These are phyloP conservation scores for Podospora pseudoanserina DNA, from an alignment of 495 filamentous ascomycete species.

Conservation along the genomic window DNA sequence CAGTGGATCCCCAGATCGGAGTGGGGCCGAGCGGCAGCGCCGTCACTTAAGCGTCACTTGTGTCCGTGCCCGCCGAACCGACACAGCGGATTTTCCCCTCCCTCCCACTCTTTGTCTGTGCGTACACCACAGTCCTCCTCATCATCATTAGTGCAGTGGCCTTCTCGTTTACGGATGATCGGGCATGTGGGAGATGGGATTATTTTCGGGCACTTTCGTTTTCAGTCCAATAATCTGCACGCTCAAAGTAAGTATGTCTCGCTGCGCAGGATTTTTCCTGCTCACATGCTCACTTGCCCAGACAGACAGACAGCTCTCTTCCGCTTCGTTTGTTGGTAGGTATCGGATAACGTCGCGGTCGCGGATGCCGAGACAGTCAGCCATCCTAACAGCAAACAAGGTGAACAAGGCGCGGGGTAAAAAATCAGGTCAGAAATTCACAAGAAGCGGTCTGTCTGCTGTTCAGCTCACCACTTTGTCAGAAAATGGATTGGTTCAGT, in stretches of 20 bases:
- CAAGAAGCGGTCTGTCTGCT: not conserved
- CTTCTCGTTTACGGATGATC: too few species aligned
- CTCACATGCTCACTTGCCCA: not conserved
- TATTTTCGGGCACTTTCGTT: too few species aligned
- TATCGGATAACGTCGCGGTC: not conserved
- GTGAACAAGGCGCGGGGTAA: not conserved
- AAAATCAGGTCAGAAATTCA: not conserved
- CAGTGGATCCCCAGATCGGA: not conserved
- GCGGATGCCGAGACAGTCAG: too few species aligned
- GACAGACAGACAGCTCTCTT: not conserved
- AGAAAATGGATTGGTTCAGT: not conserved
- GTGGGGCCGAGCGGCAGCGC: not conserved
- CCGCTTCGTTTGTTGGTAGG: not conserved
- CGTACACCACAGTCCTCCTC: too few species aligned
- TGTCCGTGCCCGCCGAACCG: not conserved
- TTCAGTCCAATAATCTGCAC: too few species aligned
- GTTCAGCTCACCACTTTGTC: not conserved
- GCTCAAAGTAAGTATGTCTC: not conserved
- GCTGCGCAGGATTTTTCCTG: not conserved
- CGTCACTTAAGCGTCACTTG: not conserved
- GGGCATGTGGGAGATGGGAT: too few species aligned
- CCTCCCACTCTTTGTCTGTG: too few species aligned
- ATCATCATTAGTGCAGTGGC: too few species aligned
- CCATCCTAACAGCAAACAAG: too few species aligned
- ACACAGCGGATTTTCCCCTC: not conserved